Conservation (phyloP, 129 eudicot genomes). For the Lactuca sativa region DNA sequence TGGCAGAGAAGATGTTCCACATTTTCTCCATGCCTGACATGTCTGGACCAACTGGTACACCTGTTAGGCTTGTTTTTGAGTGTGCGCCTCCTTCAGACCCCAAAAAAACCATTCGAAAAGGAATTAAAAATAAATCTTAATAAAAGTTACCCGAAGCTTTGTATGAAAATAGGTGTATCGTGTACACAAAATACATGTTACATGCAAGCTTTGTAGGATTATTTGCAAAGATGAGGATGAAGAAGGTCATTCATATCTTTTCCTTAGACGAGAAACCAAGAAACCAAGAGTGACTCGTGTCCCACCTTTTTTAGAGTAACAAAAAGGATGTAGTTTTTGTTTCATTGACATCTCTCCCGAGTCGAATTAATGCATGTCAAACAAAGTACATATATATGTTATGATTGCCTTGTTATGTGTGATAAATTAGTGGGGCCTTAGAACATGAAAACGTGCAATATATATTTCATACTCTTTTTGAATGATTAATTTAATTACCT, state of each 20-base stretch:
- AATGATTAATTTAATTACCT: constrained; percentile 2
- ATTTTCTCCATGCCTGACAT: constrained; percentile 57
- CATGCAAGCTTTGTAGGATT: too few species aligned
- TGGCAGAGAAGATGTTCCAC: constrained; percentile 72
- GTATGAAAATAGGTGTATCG: background rate
- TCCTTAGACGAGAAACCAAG: too few species aligned
- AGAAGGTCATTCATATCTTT: background rate
- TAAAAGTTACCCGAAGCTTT: background rate
- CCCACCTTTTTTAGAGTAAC: too few species aligned
- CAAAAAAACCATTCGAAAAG: background rate
- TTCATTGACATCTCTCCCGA: background rate
- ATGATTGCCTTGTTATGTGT: too few species aligned
- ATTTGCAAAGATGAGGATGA: background rate
- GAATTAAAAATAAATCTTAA: background rate
- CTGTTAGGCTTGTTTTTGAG: constrained; percentile 50
- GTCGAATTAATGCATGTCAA: background rate
- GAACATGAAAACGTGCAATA: background rate
- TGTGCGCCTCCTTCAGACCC: constrained; percentile 36
- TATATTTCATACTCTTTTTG: background rate
- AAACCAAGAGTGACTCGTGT: too few species aligned
- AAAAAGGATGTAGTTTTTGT: background rate
- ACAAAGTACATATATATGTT: background rate
- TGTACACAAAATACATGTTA: too few species aligned
- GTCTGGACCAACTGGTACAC: constrained; percentile 51
- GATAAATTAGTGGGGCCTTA: too few species aligned